Percentiles rank a stretch among this genome's conserved stretches.
phyloP scores from a whole-genome alignment of 2,329 filamentous ascomycete genomes.

The Monosporascus sp. region DNA sequence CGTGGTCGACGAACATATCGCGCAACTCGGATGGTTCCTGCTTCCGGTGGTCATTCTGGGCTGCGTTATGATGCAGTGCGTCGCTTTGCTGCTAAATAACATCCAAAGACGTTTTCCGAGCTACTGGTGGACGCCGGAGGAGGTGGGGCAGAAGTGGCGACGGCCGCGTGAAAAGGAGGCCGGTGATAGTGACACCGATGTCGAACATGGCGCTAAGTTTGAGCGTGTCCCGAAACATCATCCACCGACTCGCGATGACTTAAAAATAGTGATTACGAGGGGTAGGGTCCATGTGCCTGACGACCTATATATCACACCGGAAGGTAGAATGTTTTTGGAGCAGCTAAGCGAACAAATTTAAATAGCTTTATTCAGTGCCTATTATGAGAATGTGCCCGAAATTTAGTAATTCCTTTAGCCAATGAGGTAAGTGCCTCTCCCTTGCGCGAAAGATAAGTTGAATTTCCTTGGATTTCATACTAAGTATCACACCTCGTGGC shows the following conservation, averaged over 20 bases:
- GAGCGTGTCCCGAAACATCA: constrained; percentile 3
- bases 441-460: too few species aligned
- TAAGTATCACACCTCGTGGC: too few species aligned
- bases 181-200: constrained; percentile 3
- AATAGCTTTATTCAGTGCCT: too few species aligned
- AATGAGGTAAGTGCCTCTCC: too few species aligned
- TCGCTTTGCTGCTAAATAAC: constrained; percentile 64
- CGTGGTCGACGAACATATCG: constrained; percentile 50
- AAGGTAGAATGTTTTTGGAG: constrained; percentile 11
- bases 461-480: too few species aligned
- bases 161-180: constrained; percentile 1
- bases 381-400: too few species aligned
- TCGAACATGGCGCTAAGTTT: constrained; percentile 7
- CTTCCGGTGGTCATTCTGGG: constrained; percentile 59
- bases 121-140: constrained; percentile 62
- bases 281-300: constrained; percentile 6
- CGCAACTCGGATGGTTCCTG: constrained; percentile 61
- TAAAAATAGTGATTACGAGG: constrained; percentile 5
- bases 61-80: constrained; percentile 52
- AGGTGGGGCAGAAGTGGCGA: constrained; percentile 10
- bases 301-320: constrained; percentile 8
- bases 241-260: too few species aligned
- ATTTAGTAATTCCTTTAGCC: too few species aligned
- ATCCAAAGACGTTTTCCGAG: constrained; percentile 59
- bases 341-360: constrained; percentile 7